phyloP scores from a whole-genome alignment of 768 basidiomycete genomes.

The Serendipita indica region DNA sequence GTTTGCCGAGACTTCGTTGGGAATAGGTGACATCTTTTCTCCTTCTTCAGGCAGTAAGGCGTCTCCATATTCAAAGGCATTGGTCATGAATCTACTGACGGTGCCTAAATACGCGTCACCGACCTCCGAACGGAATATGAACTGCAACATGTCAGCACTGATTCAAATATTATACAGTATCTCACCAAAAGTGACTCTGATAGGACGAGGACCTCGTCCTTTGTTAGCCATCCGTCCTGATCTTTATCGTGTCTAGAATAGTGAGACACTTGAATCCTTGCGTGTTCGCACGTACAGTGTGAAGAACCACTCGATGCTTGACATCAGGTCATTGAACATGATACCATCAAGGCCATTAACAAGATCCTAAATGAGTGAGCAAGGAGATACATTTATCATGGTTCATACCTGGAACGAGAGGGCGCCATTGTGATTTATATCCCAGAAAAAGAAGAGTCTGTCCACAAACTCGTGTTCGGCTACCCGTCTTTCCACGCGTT shows the following conservation, averaged over 20 bases:
- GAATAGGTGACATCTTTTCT: constrained; percentile 21
- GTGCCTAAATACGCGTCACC: constrained; percentile 95
- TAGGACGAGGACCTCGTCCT: constrained; percentile 89
- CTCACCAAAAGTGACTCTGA: constrained; percentile 86
- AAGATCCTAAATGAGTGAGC: constrained; percentile 45
- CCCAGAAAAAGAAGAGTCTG: constrained; percentile 90
- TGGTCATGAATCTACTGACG: constrained; percentile 93
- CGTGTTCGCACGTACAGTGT: constrained; percentile 30
- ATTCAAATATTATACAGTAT: constrained; percentile 12
- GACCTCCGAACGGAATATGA: constrained; percentile 93
- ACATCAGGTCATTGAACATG: constrained; percentile 95
- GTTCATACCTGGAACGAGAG: constrained; percentile 71
- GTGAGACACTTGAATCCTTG: not conserved
- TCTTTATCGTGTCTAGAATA: constrained; percentile 64
- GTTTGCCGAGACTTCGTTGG: constrained; percentile 21
- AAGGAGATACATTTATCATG: not conserved
- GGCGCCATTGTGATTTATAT: constrained; percentile 62
- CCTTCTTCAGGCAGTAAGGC: constrained; percentile 55
- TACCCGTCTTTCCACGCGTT: constrained; percentile 76
- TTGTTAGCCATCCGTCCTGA: constrained; percentile 87
- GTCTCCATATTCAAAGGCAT: constrained; percentile 96
- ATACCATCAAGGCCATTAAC: constrained; percentile 79
- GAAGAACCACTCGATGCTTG: constrained; percentile 98
- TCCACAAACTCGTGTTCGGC: constrained; percentile 95
- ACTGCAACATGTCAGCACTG: constrained; percentile 33